phyloP scores from a whole-genome alignment of 2,329 filamentous ascomycete genomes.

The Aspergillus floridensis region DNA sequence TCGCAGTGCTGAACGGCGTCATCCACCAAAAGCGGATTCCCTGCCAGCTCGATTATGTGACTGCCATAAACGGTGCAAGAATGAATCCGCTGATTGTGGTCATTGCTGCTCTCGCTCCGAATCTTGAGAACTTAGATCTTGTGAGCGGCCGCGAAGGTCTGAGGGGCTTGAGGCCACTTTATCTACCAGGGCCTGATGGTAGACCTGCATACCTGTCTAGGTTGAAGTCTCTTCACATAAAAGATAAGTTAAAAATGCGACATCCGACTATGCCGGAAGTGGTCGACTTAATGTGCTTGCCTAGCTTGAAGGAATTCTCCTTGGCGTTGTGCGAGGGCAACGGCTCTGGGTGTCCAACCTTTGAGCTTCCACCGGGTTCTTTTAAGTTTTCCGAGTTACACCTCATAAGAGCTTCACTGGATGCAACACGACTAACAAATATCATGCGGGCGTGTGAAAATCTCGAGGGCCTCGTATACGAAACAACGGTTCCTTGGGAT shows the following conservation, averaged over 20 bases:
- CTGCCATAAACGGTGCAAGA: neutral
- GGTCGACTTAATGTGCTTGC: constrained; percentile 1
- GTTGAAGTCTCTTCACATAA: constrained; percentile 1
- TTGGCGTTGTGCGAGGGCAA: neutral
- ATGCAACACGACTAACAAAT: neutral
- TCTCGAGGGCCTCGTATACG: constrained; percentile 1
- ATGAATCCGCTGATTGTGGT: constrained; percentile 5
- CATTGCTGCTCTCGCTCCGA: neutral
- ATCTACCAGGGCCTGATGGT: neutral
- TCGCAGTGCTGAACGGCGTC: neutral
- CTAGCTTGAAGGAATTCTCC: constrained; percentile 3
- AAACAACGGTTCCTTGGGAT: neutral
- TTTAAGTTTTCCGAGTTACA: neutral
- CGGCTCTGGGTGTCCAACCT: neutral
- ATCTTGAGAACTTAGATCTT: constrained; percentile 2
- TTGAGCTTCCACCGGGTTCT: neutral
- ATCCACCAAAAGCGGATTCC: neutral
- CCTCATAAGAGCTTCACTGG: neutral
- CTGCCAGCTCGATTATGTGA: neutral
- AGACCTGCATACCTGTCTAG: neutral
- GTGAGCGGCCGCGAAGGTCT: neutral
- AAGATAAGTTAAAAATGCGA: neutral
- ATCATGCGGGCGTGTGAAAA: constrained; percentile 7
- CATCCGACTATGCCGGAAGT: constrained; percentile 1
- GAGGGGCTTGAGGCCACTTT: neutral